Evolutionary conservation across 371 early-diverging fungal species (phyloP).

Genomic region (Rhizopus arrhizus): DNA sequence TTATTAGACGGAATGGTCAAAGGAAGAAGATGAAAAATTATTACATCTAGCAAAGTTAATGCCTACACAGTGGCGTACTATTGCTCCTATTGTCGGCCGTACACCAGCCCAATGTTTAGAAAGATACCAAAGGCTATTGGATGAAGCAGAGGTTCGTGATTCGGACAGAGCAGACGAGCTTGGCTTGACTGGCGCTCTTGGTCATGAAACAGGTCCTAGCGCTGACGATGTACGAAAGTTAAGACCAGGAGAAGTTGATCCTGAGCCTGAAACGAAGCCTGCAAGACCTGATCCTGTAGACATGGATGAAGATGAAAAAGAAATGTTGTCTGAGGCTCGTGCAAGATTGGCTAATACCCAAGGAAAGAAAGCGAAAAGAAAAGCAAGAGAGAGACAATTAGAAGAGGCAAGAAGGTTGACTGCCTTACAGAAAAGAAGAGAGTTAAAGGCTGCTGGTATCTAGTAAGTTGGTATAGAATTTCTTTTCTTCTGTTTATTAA

Average conservation of each 20-base stretch:
- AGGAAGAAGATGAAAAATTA: constrained; percentile 96
- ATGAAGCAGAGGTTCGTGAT: constrained; percentile 88
- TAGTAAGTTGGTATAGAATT: constrained; percentile 50
- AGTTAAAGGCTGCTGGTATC: constrained; percentile 96
- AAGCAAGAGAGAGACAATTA: constrained; percentile 95
- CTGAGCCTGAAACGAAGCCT: constrained; percentile 95
- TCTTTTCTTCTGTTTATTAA: not conserved
- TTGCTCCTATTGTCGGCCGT: constrained; percentile 96
- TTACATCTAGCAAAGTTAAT: constrained; percentile 96
- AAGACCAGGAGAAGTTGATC: constrained; percentile 96
- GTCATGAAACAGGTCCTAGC: constrained; percentile 75
- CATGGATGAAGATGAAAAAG: constrained; percentile 99
- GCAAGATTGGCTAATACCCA: constrained; percentile 98
- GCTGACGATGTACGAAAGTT: constrained; percentile 81
- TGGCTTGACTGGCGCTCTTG: constrained; percentile 65
- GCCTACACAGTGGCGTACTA: constrained; percentile 99
- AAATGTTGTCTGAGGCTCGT: constrained; percentile 97
- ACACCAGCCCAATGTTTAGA: constrained; percentile 98
- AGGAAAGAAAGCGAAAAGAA: constrained; percentile 98
- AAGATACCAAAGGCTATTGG: constrained; percentile 91
- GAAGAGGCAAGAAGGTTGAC: constrained; percentile 94
- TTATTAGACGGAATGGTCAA: constrained; percentile 92
- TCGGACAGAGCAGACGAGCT: constrained; percentile 62
- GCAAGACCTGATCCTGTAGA: constrained; percentile 98
- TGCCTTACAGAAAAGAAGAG: constrained; percentile 89